A percentile compares a stretch with the other conserved stretches of the same genome.
These are phyloP conservation scores for Neurospora sp. DNA, from an alignment of 495 filamentous ascomycete genomes.

Conservation along the genomic window DNA sequence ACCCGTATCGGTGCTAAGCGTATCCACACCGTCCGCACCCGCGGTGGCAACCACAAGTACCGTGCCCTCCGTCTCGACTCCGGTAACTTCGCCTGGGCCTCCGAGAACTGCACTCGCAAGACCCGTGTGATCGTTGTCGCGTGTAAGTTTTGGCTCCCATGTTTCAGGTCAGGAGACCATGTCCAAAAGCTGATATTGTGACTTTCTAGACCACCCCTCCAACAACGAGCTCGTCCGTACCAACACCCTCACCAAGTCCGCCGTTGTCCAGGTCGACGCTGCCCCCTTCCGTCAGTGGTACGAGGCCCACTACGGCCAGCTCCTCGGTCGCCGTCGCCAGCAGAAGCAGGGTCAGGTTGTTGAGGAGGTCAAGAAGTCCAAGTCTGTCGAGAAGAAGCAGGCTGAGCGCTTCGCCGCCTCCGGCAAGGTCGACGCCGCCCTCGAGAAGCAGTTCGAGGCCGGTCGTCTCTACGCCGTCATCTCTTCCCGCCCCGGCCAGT, in stretches of 20 bases:
- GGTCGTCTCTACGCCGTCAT: slow-evolving; percentile 92
- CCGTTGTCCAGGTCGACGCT: slow-evolving; percentile 97
- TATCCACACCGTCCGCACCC: slow-evolving; percentile 96
- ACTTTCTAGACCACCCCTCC: slow-evolving; percentile 65
- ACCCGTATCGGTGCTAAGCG: slow-evolving; percentile 98
- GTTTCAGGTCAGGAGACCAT: background rate
- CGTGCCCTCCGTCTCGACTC: slow-evolving; percentile 97
- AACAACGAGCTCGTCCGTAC: slow-evolving; percentile 99
- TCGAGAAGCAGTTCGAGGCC: slow-evolving; percentile 98
- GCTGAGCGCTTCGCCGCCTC: slow-evolving; percentile 63
- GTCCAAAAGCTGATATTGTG: slow-evolving; percentile 3
- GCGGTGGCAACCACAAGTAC: slow-evolving; percentile 99
- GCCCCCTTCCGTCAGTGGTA: slow-evolving; percentile 99
- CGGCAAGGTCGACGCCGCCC: slow-evolving; percentile 84
- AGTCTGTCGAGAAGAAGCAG: slow-evolving; percentile 91
- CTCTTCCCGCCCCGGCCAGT: slow-evolving; percentile 88
- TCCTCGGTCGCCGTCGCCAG: slow-evolving; percentile 83
- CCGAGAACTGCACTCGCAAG: slow-evolving; percentile 95
- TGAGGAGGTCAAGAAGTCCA: slow-evolving; percentile 79
- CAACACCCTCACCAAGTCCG: slow-evolving; percentile 98
- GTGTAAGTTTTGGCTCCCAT: slow-evolving; percentile 30
- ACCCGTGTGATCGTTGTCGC: slow-evolving; percentile 94
- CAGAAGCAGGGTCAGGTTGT: slow-evolving; percentile 52
- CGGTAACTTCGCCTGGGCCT: slow-evolving; percentile 99
- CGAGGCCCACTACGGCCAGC: slow-evolving; percentile 94